phyloP scores from a whole-genome alignment of 768 basidiomycete species.

The Postia placenta region DNA sequence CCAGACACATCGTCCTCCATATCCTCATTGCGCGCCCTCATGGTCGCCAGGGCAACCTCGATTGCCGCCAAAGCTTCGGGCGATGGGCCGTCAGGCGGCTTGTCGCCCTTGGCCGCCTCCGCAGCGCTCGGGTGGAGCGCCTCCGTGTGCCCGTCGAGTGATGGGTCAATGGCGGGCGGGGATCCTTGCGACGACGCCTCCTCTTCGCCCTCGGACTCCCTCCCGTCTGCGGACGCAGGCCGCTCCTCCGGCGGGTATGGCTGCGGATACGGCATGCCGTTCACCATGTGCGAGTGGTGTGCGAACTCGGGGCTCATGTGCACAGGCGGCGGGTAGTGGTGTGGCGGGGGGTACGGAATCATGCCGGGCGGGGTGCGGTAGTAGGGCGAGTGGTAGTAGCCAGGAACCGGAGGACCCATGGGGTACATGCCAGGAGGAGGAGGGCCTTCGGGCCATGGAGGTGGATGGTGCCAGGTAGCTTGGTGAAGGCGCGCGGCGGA shows the following conservation, averaged over 20 bases:
- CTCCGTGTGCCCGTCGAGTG: conserved; percentile 24
- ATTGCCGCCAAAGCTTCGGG: neutral
- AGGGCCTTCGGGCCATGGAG: conserved; percentile 29
- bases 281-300: conserved; percentile 13
- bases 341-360: conserved; percentile 16
- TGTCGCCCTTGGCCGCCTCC: conserved; percentile 25
- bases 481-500: conserved; percentile 42
- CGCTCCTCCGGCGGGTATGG: conserved; percentile 3
- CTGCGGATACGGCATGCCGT: conserved; percentile 16
- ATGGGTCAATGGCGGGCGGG: conserved; percentile 33
- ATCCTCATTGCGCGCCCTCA: too few species aligned
- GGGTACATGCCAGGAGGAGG: conserved; percentile 22
- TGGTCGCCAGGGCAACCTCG: neutral
- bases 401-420: conserved; percentile 27
- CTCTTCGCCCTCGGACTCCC: conserved; percentile 3
- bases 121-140: conserved; percentile 1
- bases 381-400: conserved; percentile 37
- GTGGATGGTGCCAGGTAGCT: conserved; percentile 14
- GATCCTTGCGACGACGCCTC: conserved; percentile 3
- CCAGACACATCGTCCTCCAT: too few species aligned
- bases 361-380: conserved; percentile 35
- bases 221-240: conserved; percentile 2
- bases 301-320: conserved; percentile 16
- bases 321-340: conserved; percentile 16
- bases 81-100: neutral